A percentile compares a stretch with the other conserved stretches of the same genome.
Evolutionary conservation across 2,329 filamentous ascomycete genomes (phyloP).

Genomic region (Sporothrix pallida): DNA sequence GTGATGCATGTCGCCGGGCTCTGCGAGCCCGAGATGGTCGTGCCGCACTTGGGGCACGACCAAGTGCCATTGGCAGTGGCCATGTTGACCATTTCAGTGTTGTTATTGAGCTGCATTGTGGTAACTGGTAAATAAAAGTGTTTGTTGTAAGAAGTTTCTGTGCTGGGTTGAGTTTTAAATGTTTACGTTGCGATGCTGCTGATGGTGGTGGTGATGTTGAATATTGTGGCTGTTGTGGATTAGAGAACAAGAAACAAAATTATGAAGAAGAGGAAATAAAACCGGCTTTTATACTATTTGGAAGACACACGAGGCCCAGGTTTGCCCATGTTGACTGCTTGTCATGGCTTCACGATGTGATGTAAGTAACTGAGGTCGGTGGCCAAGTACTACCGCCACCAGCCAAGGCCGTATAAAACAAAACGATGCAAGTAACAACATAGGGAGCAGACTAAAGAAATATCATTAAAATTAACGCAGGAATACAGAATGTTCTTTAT

Average conservation of each 20-base stretch:
- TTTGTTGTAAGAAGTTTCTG: no score
- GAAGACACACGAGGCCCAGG: not conserved
- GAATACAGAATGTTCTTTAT: no score
- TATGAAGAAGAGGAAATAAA: not conserved
- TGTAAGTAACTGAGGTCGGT: not conserved
- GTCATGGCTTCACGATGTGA: not conserved
- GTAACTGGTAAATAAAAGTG: no score
- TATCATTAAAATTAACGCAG: no score
- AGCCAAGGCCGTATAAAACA: no score
- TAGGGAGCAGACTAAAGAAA: no score
- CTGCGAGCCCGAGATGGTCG: not conserved
- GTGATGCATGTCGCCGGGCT: not conserved
- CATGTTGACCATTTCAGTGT: not conserved
- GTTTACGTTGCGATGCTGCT: no score
- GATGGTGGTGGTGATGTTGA: not conserved
- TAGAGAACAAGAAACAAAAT: not conserved
- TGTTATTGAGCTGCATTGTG: not conserved
- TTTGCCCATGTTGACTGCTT: not conserved
- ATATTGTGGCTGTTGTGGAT: not conserved
- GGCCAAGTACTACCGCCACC: no score
- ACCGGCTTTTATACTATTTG: not conserved
- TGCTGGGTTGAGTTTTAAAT: no score
- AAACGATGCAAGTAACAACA: no score
- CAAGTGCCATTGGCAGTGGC: not conserved
- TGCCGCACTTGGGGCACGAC: not conserved